Base-by-base conservation (phyloP, 805 yeast species). In the Brettanomyces custersianus region DNA sequence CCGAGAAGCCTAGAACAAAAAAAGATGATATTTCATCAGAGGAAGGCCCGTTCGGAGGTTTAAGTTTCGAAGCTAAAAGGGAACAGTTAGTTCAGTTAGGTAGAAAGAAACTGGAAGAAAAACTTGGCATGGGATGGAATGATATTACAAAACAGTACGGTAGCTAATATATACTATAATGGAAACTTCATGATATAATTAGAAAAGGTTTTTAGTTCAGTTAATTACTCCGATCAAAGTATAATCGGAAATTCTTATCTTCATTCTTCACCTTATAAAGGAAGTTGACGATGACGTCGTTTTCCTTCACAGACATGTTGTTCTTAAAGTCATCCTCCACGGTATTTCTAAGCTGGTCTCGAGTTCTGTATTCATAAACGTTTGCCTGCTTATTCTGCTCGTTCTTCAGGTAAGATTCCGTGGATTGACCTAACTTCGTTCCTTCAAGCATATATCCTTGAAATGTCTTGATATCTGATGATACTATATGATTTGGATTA, bases 271-370 rank as follows among this genome's bases (percentile, higher is more conserved):
- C 87, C 48, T 83, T 79, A 61, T 90, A 92, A 37, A 92, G 66
- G 54, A 90, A 92, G 49, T 83, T 87, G 25, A 95, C 85, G 27
- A 90, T 77, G 22, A 82, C 76, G 48, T 90, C 97, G 39, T 80
- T 76, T 51, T 90, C 98, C 47, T 83, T 77, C 4, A 77, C 75
- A 10, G 72, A 68, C 19, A 63, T 41, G 35, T 51, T 56, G 24
- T 55, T 63, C 43, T 68, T 48, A 47, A 88, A 85, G 56, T 90
- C 96, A 37, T 69, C 53, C 33, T 57, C 59, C 7, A 55, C 59
- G 17, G 45, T 52, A 24, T 40, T 38, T 19, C 54, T 43, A 20
- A 57, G 39, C 31, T 51, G 57, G 30, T 55, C 52, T 23, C 39
- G 35, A 9, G 49, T 52, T 27, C 62, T 42, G 36, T 52, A 54